Base-by-base conservation (phyloP, 2,329 filamentous ascomycete species). In the Penicillium expansum region DNA sequence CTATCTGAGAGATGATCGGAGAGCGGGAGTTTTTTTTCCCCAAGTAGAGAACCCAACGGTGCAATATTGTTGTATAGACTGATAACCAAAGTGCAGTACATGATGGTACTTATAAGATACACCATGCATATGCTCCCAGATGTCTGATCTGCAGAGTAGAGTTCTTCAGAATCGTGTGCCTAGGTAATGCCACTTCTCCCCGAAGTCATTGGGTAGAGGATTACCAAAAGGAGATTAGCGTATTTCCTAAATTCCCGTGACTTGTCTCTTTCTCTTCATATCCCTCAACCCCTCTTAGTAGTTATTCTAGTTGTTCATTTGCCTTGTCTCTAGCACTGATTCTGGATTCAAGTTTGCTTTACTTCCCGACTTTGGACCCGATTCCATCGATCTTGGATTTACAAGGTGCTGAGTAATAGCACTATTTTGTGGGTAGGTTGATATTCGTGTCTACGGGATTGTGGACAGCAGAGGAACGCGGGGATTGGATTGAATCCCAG, bases 241-340 rank as follows among this genome's bases (percentile, higher is more conserved):
- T 48, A 16, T 2, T 49, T 61, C 55, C 55, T 58, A 63, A 64
- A 66, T 59, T 63, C 64, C 64, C 64, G 65, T 66, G 64, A 67
- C 63, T 65, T 59, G 59, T 63, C 60, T 60, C 60, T 61, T 66
- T 66, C 63, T 60, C 63, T 66, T 67, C 64, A 59, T 58, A 57
- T 61, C 57, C 24, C 48, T 64, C 52, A 60, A 62, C 64, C 62
- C 64, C 64, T 66, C 65, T 43, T 61, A 57, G 38, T 49, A 48
- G 48, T 57, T 61, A 44, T 48, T 50, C 33, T 22, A 30, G 29
- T 54, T 35, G 27, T 56, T 39, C 47, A 42, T 57, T 49, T 50
- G 50, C 48, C 37, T 56, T 42, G 45, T 24, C 39, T 45, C 38
- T 41, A 41, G 57, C 55, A 56, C 52, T 38, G 48, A 42, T 43